Evolutionary conservation across 2,329 filamentous ascomycete species (phyloP), one percentile per base, ranked within the genome.

Genomic region (Verruconis gallopava): DNA sequence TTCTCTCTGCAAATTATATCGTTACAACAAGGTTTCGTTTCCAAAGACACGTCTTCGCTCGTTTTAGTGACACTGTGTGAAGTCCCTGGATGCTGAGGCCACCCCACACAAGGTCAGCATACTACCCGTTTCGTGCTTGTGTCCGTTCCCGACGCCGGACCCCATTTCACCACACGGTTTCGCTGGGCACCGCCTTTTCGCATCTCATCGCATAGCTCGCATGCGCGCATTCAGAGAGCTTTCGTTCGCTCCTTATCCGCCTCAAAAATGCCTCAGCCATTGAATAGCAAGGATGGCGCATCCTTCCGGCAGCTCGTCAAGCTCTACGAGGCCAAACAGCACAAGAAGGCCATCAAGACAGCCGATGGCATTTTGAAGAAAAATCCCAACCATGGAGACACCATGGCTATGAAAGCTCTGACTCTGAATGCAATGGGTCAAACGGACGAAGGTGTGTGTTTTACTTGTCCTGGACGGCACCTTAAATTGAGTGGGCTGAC

Each of bases 241-340:
- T n/a, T n/a, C n/a, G n/a, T 17, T 25, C n/a, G 17, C 21, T 40
- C 40, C 28, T 14, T 20, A 22, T 9, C 32, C 20, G 20, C 32
- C 20, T 22, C 40, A 34, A 22, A 3, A 36, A 83, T 84, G 80
- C 77, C 79, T 51, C 79, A 85, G 64, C 73, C 72, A 57, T 30
- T 47, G 2, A 33, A 18, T n/a, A 21, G 21, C 39, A 96, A 96
- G 68, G 91, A 98, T 73, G 78, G 78, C 54, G 80, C 88, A 60
- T 80, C 95, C 67, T 98, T 98, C 66, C 81, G 86, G 49, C 85
- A 88, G 60, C 79, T 98, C 50, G 85, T 98, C 56, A 88, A 89
- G 60, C 79, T 85, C 65, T 98, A 96, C 71, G 91, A 98, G 65
- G 82, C 88, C 59, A 98, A 98, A 66, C 89, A 96, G 58, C 95